phyloP scores from a whole-genome alignment of 2,329 filamentous ascomycete species.

The Didymella pomorum region DNA sequence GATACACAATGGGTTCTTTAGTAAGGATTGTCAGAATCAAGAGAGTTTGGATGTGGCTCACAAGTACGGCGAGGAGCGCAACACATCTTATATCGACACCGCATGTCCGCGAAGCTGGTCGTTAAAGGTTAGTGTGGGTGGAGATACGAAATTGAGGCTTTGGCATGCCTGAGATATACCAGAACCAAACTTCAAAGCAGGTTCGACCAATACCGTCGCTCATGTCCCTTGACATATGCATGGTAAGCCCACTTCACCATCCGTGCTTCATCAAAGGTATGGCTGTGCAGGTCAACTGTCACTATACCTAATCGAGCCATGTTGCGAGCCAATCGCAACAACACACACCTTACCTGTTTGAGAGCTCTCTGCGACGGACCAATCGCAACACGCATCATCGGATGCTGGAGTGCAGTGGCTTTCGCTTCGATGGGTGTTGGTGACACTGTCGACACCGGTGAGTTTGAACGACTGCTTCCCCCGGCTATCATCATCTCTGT shows the following conservation, averaged over 20 bases:
- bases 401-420: neutral
- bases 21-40: neutral
- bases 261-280: slow-evolving; percentile 1
- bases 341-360: slow-evolving; percentile 3
- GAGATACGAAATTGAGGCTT: neutral
- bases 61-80: neutral
- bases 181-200: neutral
- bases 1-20: neutral
- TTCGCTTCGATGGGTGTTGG: neutral
- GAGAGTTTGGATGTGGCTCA: neutral
- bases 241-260: neutral
- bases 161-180: neutral
- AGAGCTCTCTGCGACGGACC: slow-evolving; percentile 12
- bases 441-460: neutral
- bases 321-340: slow-evolving; percentile 31
- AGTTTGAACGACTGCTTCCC: neutral
- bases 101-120: slow-evolving; percentile 3
- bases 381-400: slow-evolving; percentile 8
- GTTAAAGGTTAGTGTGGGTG: slow-evolving; percentile 3
- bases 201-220: neutral
- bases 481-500: neutral
- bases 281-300: slow-evolving; percentile 7
- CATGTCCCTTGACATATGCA: neutral
- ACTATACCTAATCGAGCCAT: slow-evolving; percentile 25
- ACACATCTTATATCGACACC: slow-evolving; percentile 5